Percentiles rank a stretch among this genome's conserved stretches.
Conservation (phyloP, 164 flowering plant genomes). For the Chimonanthus praecox region DNA sequence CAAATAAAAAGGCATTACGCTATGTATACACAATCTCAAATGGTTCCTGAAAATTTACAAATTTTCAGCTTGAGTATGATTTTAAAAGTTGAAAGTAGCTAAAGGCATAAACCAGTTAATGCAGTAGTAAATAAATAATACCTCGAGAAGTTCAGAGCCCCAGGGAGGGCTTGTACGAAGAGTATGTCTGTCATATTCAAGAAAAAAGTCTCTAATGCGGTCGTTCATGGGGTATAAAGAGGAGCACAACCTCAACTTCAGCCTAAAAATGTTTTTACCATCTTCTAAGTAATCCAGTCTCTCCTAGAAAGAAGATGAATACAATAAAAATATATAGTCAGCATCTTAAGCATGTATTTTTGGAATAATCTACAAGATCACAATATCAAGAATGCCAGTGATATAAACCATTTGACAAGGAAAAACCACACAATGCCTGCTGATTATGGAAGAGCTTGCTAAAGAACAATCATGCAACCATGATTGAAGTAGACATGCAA, state of each 20-base stretch:
- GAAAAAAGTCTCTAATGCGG: conserved; percentile 92
- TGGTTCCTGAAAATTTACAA: too few relatives aligned
- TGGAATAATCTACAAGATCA: neutral
- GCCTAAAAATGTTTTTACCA: conserved; percentile 69
- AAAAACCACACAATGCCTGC: neutral
- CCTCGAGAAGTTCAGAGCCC: conserved; percentile 99
- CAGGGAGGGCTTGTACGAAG: conserved; percentile 98
- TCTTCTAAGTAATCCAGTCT: conserved; percentile 94
- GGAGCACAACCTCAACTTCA: conserved; percentile 81
- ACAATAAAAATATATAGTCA: neutral
- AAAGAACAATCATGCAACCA: neutral
- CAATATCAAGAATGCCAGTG: neutral
- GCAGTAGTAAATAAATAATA: conserved; percentile 12
- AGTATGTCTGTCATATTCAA: conserved; percentile 93
- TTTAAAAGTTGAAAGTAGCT: too few relatives aligned
- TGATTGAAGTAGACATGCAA: neutral
- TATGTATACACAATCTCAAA: too few relatives aligned
- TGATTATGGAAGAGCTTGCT: neutral
- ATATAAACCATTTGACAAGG: neutral
- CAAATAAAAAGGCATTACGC: too few relatives aligned
- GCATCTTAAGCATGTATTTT: neutral
- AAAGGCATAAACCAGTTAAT: too few relatives aligned
- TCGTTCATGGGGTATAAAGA: conserved; percentile 87
- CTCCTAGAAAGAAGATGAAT: conserved; percentile 46
- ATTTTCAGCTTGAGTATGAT: too few relatives aligned